Base-by-base conservation (phyloP, 192 early-diverging fungal species). In the Funneliformis geosporum region DNA sequence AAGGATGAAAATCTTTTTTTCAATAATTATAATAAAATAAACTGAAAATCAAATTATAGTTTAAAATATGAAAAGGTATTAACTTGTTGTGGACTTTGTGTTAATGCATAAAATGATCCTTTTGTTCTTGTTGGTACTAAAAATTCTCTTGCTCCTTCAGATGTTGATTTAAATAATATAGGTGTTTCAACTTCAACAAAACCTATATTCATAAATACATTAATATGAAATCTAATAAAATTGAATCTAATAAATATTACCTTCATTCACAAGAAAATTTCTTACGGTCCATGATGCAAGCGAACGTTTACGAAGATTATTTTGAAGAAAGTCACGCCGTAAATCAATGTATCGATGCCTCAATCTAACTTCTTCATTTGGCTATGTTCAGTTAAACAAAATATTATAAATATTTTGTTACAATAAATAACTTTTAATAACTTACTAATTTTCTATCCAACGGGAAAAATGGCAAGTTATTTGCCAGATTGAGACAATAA, bases 131-230 rank as follows among this genome's bases (percentile, higher is more conserved):
- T 98, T 6, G 96, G 96, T 1, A 98, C 96, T n/a, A 98, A 85
- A 79, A 95, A 98, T 83, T 98, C 96, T 12, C 96, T 85, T 4
- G 96, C 95, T 16, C 96, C 96, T 80, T 98, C 96, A 27, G 96
- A 95, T 12, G 96, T 96, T 18, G 93, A 94, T 79, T 96, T 96
- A 86, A 96, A 96, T 44, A 98, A 86, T 64, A 89, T 86, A 11
- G 96, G 96, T 9, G 96, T 98, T 80, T 98, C 96, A n/a, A 98
- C 93, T 72, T 98, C 96, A 8, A 91, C 83, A 86, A 98, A 96
- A 12, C 86, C 91, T 89, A 86, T 75, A 68, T n/a, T n/a, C 43
- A 60, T 70, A 21, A 27, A 25, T 71, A 59, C 46, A 76, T 60
- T 60, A 69, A 11, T n/a, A 33, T 40, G 71, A 9, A 16, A 46